Evolutionary conservation across 768 basidiomycete species (phyloP), one percentile per base, ranked within the genome.

Genomic region (Lactarius sp.): DNA sequence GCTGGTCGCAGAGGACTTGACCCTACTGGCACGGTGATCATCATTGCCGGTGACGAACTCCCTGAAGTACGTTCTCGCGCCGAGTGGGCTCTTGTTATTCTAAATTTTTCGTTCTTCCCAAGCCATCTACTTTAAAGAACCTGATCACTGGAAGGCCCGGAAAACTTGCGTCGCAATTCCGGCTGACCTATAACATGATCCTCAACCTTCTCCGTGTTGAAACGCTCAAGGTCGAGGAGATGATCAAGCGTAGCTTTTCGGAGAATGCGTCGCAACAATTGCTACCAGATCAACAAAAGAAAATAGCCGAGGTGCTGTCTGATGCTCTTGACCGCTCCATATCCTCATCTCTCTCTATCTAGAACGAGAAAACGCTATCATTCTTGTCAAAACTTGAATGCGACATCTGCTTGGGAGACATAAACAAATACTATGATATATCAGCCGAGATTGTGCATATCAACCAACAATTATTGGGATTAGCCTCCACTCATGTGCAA

Each of bases 131-230:
- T 1, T 77, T 99, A 53, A 81, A 80, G 54, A 86, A 83, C 20
- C 97, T 98, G 95, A 94, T 99, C 76, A 84, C 96, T 18, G 97
- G 97, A n/a, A 85, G 79, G 39, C 93, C 97, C 1, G 89, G 89
- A 60, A 94, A 94, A 73, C 83, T 99, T 18, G 85, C 88, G 52
- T 98, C 96, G 1, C 97, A 98, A 71, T 99, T 99, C 79, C 83
- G 97, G 59, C 80, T 99, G 66, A 99, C 97, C 1, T 99, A 98
- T 76, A 98, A 98, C 74, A 98, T 99, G 97, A 98, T 99, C 65
- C 76, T 99, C 64, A 99, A 99, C 72, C 77, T 99, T 44, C 81
- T 99, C 10, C 86, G 97, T 20, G 97, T 99, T 10, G 97, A 99
- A 71, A 95, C 97, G 0, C 79, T 99, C 52, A 81, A 87, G 63